Percentiles rank a stretch among this genome's conserved stretches.
Conservation (phyloP, 1,284 basidiomycete genomes). For the Ganoderma sinense region DNA sequence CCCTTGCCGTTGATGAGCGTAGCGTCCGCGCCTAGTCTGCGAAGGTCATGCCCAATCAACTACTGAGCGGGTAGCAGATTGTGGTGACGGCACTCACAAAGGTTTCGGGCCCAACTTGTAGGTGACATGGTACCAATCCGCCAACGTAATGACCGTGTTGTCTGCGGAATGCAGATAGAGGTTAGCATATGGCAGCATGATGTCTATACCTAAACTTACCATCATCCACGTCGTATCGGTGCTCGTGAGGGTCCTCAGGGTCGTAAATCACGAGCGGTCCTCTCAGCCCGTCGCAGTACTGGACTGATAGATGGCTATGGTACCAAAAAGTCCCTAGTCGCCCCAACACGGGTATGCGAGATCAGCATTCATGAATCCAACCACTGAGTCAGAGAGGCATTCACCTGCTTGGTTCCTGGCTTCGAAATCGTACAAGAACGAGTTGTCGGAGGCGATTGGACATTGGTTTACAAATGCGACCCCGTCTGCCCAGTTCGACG, state of each 20-base stretch:
- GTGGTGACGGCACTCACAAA: background rate
- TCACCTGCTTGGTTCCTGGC: slow-evolving; percentile 40
- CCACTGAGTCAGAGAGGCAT: background rate
- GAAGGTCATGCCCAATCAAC: background rate
- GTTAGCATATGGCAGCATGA: background rate
- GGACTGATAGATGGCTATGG: slow-evolving; percentile 36
- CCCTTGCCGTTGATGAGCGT: slow-evolving; percentile 63
- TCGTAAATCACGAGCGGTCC: slow-evolving; percentile 52
- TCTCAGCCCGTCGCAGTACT: slow-evolving; percentile 44
- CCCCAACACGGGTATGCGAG: too few species aligned
- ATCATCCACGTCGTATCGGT: slow-evolving; percentile 51
- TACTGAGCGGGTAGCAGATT: background rate
- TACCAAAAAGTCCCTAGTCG: slow-evolving; percentile 34
- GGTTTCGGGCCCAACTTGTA: slow-evolving; percentile 7
- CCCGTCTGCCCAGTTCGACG: slow-evolving; percentile 42
- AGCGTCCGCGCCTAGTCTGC: slow-evolving; percentile 28
- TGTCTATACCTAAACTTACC: slow-evolving; percentile 32
- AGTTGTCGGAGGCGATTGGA: slow-evolving; percentile 52
- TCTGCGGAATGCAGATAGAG: slow-evolving; percentile 16
- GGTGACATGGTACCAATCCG: slow-evolving; percentile 36
- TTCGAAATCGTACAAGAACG: slow-evolving; percentile 50
- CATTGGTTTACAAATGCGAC: slow-evolving; percentile 53
- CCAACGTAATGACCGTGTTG: slow-evolving; percentile 36
- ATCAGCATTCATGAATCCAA: background rate
- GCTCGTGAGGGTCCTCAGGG: slow-evolving; percentile 45